Percentiles rank a stretch among this genome's conserved stretches.
Conservation (phyloP, 192 early-diverging fungal genomes). For the Rhizoclosmatium globosum region DNA sequence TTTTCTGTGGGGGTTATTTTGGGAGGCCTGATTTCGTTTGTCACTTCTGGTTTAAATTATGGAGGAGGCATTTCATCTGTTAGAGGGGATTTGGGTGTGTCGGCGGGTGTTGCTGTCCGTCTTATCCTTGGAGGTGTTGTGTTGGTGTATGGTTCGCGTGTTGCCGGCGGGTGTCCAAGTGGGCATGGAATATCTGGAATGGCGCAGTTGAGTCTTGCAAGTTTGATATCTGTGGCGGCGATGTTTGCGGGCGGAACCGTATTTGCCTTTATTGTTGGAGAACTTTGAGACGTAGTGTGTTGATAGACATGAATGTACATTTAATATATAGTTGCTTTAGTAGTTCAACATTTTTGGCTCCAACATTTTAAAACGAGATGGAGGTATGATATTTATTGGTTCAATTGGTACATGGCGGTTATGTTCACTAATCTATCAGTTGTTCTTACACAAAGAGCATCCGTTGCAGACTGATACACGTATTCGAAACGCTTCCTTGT, state of each 20-base stretch:
- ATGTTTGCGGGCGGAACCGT: conserved; percentile 44
- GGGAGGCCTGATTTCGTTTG: conserved; percentile 30
- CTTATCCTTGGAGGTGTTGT: conserved; percentile 36
- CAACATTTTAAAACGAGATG: too few species aligned
- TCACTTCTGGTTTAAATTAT: background rate
- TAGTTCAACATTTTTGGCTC: too few species aligned
- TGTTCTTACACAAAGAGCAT: too few species aligned
- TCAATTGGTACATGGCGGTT: too few species aligned
- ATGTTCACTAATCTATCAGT: too few species aligned
- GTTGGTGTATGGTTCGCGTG: conserved; percentile 41
- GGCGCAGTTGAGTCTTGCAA: conserved; percentile 37
- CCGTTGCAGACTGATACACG: too few species aligned
- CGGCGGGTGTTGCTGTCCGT: background rate
- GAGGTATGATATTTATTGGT: too few species aligned
- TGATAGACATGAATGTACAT: too few species aligned
- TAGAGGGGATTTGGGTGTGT: background rate
- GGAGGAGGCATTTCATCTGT: background rate
- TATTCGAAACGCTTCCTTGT: too few species aligned
- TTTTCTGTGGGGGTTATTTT: conserved; percentile 30
- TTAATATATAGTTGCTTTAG: too few species aligned
- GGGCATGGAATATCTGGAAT: conserved; percentile 50
- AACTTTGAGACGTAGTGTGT: background rate
- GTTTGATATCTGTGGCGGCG: conserved; percentile 37
- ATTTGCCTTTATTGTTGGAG: conserved; percentile 19
- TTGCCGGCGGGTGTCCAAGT: conserved; percentile 50